Percentiles rank a stretch among this genome's conserved stretches.
Conservation (phyloP, 2,329 filamentous ascomycete species). For the Exophiala dermatitidis region DNA sequence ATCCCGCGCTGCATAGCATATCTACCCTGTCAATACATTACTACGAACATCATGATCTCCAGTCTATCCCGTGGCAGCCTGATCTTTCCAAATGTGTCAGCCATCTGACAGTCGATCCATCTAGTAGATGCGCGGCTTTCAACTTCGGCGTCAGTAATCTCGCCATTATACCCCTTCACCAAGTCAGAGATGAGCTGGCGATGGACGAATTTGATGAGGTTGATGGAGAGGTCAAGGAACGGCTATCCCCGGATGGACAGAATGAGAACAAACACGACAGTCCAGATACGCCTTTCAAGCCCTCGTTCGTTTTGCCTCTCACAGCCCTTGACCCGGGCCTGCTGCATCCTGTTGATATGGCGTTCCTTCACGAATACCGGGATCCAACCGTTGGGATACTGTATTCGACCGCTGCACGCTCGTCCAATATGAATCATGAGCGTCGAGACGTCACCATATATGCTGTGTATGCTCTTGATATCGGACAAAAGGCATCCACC, state of each 20-base stretch:
- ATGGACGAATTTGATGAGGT: slow-evolving; percentile 80
- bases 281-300: slow-evolving; percentile 63
- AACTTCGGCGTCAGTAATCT: slow-evolving; percentile 85
- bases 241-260: slow-evolving; percentile 32
- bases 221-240: slow-evolving; percentile 60
- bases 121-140: slow-evolving; percentile 85
- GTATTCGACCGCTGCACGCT: slow-evolving; percentile 66
- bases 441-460: slow-evolving; percentile 82
- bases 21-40: slow-evolving; percentile 93
- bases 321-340: slow-evolving; percentile 81
- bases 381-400: slow-evolving; percentile 96
- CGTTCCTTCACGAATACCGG: slow-evolving; percentile 92
- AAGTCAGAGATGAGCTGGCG: slow-evolving; percentile 76
- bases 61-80: slow-evolving; percentile 73
- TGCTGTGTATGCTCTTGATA: slow-evolving; percentile 88
- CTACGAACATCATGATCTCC: slow-evolving; percentile 89
- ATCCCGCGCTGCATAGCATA: slow-evolving; percentile 68
- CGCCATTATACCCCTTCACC: slow-evolving; percentile 87
- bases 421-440: slow-evolving; percentile 64
- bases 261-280: slow-evolving; percentile 32
- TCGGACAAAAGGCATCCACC: slow-evolving; percentile 88
- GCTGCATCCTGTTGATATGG: slow-evolving; percentile 81
- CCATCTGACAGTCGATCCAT: slow-evolving; percentile 79
- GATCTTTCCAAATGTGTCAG: slow-evolving; percentile 69
- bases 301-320: slow-evolving; percentile 88